Base-by-base conservation (phyloP, 306 rosid species). In the Dryas octopetala region DNA sequence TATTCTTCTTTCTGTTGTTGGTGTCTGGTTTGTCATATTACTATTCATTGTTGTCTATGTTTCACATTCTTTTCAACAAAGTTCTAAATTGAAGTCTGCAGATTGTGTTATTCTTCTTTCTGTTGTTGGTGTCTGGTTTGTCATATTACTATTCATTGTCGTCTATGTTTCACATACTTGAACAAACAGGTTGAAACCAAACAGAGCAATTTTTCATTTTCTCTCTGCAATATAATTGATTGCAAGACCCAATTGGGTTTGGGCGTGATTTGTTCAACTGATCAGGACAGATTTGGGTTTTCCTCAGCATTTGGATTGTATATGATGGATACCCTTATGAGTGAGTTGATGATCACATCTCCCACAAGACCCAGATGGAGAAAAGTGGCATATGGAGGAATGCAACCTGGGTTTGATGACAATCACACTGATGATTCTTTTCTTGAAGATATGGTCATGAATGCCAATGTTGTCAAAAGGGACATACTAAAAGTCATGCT, bases 341-440 rank as follows among this genome's bases (percentile, higher is more conserved):
- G 41, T 28, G 85, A 74, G 12, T 41, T 60, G n/a, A 26, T 5
- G 17, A 76, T 49, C 77, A 82, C 81, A 15, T 78, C 85, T 19
- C 76, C 78, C 2, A 79, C 83, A 55, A 84, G 19, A 41, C 73
- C 88, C 63, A 89, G 66, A 79, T 94, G 98, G 97, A 82, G 89
- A 86, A 94, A 94, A 82, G 96, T 94, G 59, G 98, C 97, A 11
- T 94, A 91, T 58, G 97, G 98, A 43, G 98, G 98, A 53, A 94
- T 90, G 98, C 98, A 94, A 70, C 85, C 88, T 47, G 98, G 98
- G 65, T 94, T 85, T 76, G 88, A 86, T 72, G 98, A 94, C 74
- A 94, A 91, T 73, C 85, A 94, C 79, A 94, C 95, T 0, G 97
- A 86, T 58, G 98, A 91, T 58, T 88, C 91, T 52, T 94, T 94